Conservation (phyloP, 257 asterid genomes). For the Solanum tarapatanum region DNA sequence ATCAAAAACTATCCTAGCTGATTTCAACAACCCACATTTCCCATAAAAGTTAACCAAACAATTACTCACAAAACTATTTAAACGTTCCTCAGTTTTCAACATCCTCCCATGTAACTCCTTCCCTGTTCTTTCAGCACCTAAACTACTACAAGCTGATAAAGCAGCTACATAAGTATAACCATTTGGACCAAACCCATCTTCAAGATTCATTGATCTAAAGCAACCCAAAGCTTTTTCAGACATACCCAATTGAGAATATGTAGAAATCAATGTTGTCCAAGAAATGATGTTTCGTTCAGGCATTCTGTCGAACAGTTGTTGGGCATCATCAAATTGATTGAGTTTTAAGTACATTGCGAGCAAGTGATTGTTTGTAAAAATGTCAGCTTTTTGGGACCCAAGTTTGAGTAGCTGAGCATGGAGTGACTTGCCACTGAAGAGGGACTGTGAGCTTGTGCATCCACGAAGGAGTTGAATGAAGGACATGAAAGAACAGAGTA, state of each 20-base stretch:
- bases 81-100: slow-evolving; percentile 23
- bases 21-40: slow-evolving; percentile 50
- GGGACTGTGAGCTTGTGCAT: slow-evolving; percentile 30
- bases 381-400: slow-evolving; percentile 22
- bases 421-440: slow-evolving; percentile 36
- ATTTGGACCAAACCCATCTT: slow-evolving; percentile 40
- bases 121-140: slow-evolving; percentile 35
- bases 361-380: slow-evolving; percentile 45
- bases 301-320: slow-evolving; percentile 50
- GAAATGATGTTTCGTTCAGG: slow-evolving; percentile 38
- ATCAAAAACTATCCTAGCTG: slow-evolving; percentile 49
- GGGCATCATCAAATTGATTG: slow-evolving; percentile 23
- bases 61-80: slow-evolving; percentile 38
- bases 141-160: slow-evolving; percentile 45
- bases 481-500: slow-evolving; percentile 18
- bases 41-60: slow-evolving; percentile 68
- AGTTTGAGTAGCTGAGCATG: slow-evolving; percentile 46
- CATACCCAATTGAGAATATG: slow-evolving; percentile 40
- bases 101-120: slow-evolving; percentile 67
- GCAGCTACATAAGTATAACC: slow-evolving; percentile 52
- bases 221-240: slow-evolving; percentile 34
- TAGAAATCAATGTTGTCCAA: slow-evolving; percentile 60
- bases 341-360: slow-evolving; percentile 37
- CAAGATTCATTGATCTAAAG: slow-evolving; percentile 44
- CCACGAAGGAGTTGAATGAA: slow-evolving; percentile 38